Conservation (phyloP, 257 asterid species). For the Sherardia arvensis region DNA sequence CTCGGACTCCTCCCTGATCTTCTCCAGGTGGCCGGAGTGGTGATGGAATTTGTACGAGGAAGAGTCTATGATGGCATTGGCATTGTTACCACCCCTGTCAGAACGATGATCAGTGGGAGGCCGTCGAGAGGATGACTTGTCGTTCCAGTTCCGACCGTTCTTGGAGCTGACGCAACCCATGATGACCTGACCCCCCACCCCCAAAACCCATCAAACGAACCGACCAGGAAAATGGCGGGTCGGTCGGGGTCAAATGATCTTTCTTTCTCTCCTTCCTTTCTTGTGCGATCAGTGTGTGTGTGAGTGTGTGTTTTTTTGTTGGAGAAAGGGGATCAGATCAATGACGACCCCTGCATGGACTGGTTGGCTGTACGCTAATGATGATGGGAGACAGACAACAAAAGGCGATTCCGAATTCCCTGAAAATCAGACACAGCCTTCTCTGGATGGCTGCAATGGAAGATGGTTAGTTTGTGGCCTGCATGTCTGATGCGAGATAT, state of each 20-base stretch:
- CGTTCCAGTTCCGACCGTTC: constrained; percentile 31
- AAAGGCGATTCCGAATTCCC: constrained; percentile 11
- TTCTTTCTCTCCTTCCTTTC: background rate
- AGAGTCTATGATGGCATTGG: constrained; percentile 14
- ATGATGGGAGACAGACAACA: too few species aligned
- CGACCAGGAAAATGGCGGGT: constrained; percentile 18
- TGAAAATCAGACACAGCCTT: constrained; percentile 12
- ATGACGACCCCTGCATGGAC: constrained; percentile 34
- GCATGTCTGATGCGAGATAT: constrained; percentile 20
- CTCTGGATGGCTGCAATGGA: background rate
- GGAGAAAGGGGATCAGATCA: constrained; percentile 14
- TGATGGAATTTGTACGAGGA: constrained; percentile 21
- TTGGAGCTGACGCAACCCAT: constrained; percentile 96
- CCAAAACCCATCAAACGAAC: constrained; percentile 64
- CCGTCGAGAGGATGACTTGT: constrained; percentile 18
- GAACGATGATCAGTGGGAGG: background rate
- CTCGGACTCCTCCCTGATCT: constrained; percentile 77
- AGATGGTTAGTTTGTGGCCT: background rate
- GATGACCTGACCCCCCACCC: constrained; percentile 27
- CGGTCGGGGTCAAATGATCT: constrained; percentile 22
- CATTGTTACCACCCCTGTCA: constrained; percentile 13
- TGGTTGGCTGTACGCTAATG: constrained; percentile 19
- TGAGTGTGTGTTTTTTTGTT: background rate
- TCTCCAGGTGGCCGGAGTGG: constrained; percentile 48
- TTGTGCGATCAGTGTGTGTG: background rate